Conservation (phyloP, 1,284 basidiomycete genomes). For the Bondarzewia mesenterica region DNA sequence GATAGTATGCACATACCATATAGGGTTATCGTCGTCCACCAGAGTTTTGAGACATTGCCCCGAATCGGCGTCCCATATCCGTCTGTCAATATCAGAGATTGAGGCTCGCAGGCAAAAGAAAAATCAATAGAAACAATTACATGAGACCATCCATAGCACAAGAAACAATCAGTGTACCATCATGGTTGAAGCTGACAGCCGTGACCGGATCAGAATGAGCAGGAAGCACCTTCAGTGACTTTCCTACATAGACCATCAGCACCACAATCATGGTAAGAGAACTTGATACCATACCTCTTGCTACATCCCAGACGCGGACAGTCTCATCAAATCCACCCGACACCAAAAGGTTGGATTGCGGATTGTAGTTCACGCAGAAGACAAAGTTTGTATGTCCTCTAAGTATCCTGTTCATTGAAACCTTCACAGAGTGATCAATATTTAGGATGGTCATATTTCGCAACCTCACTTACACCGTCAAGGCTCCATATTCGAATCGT, state of each 20-base stretch:
- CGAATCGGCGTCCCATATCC: conserved; percentile 94
- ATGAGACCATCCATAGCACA: conserved; percentile 95
- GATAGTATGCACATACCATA: conserved; percentile 57
- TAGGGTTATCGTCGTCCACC: conserved; percentile 92
- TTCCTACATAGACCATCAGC: conserved; percentile 38
- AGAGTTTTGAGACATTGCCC: conserved; percentile 97
- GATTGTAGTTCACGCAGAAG: conserved; percentile 88
- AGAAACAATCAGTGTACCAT: conserved; percentile 90
- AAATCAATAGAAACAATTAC: conserved; percentile 33
- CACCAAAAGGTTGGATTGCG: conserved; percentile 80
- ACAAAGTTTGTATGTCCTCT: conserved; percentile 90
- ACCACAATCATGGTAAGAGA: background rate
- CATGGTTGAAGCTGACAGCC: conserved; percentile 86
- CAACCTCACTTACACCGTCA: conserved; percentile 40
- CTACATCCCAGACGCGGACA: conserved; percentile 93
- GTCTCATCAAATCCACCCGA: conserved; percentile 95
- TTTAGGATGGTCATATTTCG: background rate
- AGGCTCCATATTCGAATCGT: conserved; percentile 78
- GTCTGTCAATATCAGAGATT: conserved; percentile 46
- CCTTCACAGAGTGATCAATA: conserved; percentile 29
- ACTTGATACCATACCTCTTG: conserved; percentile 51
- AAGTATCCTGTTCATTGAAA: conserved; percentile 50
- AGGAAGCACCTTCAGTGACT: conserved; percentile 73
- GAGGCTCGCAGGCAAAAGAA: too few species aligned
- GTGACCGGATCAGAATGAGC: conserved; percentile 98